Evolutionary conservation across 2,329 filamentous ascomycete genomes (phyloP).

Genomic region (Raffaelea ambrosiae): DNA sequence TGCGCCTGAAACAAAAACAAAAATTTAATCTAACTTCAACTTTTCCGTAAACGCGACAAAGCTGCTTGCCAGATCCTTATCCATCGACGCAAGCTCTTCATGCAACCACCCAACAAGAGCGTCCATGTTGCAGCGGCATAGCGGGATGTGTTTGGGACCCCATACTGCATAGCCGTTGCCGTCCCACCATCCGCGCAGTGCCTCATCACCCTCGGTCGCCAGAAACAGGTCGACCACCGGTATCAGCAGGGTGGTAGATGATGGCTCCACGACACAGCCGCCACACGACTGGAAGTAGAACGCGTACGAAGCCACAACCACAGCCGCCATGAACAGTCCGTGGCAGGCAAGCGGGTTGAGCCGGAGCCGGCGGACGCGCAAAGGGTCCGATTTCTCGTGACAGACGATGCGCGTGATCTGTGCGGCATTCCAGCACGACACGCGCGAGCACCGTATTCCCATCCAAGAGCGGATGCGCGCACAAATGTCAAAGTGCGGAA

Average conservation of each 20-base stretch:
- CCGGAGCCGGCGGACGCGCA: background rate
- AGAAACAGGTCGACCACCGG: background rate
- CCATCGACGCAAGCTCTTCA: background rate
- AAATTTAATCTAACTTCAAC: background rate
- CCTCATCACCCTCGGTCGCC: background rate
- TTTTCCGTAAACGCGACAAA: slow-evolving; percentile 1
- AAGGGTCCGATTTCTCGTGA: background rate
- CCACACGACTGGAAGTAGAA: slow-evolving; percentile 1
- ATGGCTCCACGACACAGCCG: background rate
- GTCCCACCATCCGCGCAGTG: background rate
- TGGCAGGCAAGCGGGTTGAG: slow-evolving; percentile 1
- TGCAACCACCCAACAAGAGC: background rate
- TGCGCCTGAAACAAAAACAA: too few relatives aligned
- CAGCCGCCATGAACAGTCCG: slow-evolving; percentile 6
- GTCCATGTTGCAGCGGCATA: slow-evolving; percentile 3
- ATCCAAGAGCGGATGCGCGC: slow-evolving; percentile 2
- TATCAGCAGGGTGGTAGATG: background rate
- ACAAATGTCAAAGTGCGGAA: slow-evolving; percentile 2
- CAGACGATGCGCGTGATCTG: slow-evolving; percentile 3
- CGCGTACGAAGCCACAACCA: slow-evolving; percentile 6
- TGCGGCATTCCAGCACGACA: slow-evolving; percentile 3
- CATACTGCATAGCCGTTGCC: background rate
- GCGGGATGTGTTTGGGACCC: background rate
- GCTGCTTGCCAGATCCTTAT: background rate
- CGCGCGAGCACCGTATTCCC: background rate